Base-by-base conservation (phyloP, 2,329 filamentous ascomycete species). In the Chlorencoelia australis region DNA sequence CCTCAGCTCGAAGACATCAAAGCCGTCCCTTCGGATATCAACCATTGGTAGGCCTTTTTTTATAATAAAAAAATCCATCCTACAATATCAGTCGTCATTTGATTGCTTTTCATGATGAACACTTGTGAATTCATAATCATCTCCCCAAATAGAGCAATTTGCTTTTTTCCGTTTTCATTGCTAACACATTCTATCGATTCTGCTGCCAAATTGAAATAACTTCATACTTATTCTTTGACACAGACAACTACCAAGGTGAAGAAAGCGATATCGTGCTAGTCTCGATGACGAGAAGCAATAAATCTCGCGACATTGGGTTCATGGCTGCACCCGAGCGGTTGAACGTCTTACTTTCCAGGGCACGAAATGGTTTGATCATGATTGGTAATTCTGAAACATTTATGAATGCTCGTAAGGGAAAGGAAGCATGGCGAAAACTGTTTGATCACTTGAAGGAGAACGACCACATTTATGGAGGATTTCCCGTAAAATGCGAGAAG, bases 211-310 rank as follows among this genome's bases (percentile, higher is more conserved):
- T n/a, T n/a, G n/a, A n/a, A n/a, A n/a, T n/a, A n/a, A n/a, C n/a
- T n/a, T n/a, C n/a, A n/a, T n/a, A n/a, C n/a, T n/a, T 17, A 21
- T 39, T 27, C 28, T 25, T 33, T 24, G 17, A 14, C 34, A 14
- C 41, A 79, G 81, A 87, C 43, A 87, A 87, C 42, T 88, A 82
- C 39, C 82, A 87, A 53, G 81, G 82, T 1, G 82, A 87, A 49
- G 82, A 88, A 45, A 76, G 73, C 24, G 73, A 86, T 1, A 79
- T 88, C 11, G 75, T 86, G 0, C 69, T 88, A 6, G 71, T 64
- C 0, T 80, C 76, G 0, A 55, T 87, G 8, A 83, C 79, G 0
- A 62, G 82, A 4, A 81, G 79, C 52, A 87, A 87, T 43, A 39
- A 49, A 0, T 50, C 51, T 0, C 69, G 72, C 0, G 75, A 85